Percentiles rank a stretch among this genome's conserved stretches.
These are phyloP conservation scores for Rhizopogon rudus DNA, from an alignment of 768 basidiomycete genomes.

Conservation along the genomic window DNA sequence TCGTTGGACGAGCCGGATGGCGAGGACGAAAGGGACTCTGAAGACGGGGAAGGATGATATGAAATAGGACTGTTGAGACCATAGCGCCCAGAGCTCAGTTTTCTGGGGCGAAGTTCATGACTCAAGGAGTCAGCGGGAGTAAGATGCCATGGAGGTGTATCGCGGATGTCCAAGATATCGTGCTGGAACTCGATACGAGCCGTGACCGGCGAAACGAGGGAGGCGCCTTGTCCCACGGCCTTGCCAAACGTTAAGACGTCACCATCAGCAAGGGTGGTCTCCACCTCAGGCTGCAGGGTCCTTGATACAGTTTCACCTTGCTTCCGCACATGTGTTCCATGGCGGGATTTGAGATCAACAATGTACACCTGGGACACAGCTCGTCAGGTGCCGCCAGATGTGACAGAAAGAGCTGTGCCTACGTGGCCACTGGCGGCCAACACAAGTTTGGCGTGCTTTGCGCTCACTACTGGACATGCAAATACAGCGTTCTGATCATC, in stretches of 20 bases:
- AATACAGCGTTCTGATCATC: conserved; percentile 55
- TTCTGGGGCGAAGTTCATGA: conserved; percentile 24
- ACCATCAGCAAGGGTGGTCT: conserved; percentile 56
- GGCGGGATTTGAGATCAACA: conserved; percentile 68
- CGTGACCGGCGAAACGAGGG: conserved; percentile 58
- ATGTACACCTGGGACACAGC: conserved; percentile 51
- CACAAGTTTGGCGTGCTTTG: conserved; percentile 72
- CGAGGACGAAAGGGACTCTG: conserved; percentile 40
- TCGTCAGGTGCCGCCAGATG: conserved; percentile 14
- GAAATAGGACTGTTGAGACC: conserved; percentile 42
- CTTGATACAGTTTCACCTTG: conserved; percentile 43
- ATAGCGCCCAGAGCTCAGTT: conserved; percentile 53
- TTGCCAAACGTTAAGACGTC: conserved; percentile 78
- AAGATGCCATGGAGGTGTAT: conserved; percentile 12
- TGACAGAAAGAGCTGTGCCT: conserved; percentile 21
- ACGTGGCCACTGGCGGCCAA: conserved; percentile 71
- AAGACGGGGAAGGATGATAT: conserved; percentile 21
- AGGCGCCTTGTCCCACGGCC: conserved; percentile 57
- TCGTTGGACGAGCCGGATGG: conserved; percentile 34
- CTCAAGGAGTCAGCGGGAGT: conserved; percentile 22
- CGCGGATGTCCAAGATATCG: conserved; percentile 7
- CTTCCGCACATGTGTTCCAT: conserved; percentile 67
- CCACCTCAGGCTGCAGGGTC: conserved; percentile 48
- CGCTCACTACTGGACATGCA: conserved; percentile 73
- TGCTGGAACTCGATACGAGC: conserved; percentile 52